Base-by-base conservation (phyloP, 495 filamentous ascomycete species). In the Xylaria sp. region DNA sequence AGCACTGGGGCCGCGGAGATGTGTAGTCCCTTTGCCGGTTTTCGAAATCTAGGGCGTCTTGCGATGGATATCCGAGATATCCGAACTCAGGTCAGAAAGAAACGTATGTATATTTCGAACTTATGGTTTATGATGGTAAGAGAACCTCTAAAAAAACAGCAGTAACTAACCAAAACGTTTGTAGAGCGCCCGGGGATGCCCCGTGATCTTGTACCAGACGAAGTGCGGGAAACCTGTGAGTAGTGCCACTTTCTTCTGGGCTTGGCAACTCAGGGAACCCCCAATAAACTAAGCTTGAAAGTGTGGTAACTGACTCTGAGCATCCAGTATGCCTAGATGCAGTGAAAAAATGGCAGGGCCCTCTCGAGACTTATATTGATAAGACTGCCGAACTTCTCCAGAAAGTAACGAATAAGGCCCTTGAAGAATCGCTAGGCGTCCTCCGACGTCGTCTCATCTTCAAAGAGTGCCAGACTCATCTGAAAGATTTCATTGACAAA, bases 371-470 rank as follows among this genome's bases (percentile, higher is more conserved):
- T 0, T 84, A 84, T 29, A 74, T 85, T 24, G 61, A 68, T 19
- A 72, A 76, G 29, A 84, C 83, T 0, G 78, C 84, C 0, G 72
- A 72, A 5, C 76, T 81, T 1, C 66, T 85, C 0, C 68, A 78
- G 12, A 61, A 52, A 8, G 78, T 79, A 15, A 75, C 81, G 24
- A 73, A 74, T 24, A 17, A 68, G 6, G 76, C 67, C 0, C 76
- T 86, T 3, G 76, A 82, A 17, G 57, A 67, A 3, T 76, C 84
- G 4, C 80, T 86, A 5, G 68, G 71, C 1, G 63, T 72, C 9
- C 71, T 86, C 1, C 80, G 80, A 41, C 81, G 82, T 31, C 76
- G 84, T 0, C 68, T 80, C 0, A 80, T 85, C 4, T 85, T 82
- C 72, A 79, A 77, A 9, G 72, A 82, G 24, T 81, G 80, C 1